phyloP scores from a whole-genome alignment of 2,329 filamentous ascomycete species.

The Aspergillus carbonarius region DNA sequence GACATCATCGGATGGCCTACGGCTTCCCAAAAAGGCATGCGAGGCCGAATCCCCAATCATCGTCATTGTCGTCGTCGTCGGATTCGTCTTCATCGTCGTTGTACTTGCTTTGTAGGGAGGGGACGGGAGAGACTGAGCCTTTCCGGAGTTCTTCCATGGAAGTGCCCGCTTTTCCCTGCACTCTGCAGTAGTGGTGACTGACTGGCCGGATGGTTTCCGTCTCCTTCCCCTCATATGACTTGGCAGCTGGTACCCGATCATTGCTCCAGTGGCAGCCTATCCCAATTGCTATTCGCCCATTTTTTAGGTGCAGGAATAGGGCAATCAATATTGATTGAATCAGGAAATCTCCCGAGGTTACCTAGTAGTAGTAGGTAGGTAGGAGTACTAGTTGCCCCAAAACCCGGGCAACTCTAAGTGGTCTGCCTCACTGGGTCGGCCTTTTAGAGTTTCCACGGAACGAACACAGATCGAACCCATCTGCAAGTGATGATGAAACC shows the following conservation, averaged over 20 bases:
- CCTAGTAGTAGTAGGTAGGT: no score
- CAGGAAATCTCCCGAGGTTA: slow-evolving; percentile 4
- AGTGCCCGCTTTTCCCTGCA: background rate
- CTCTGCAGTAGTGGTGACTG: no score
- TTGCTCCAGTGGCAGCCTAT: background rate
- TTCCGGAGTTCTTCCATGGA: background rate
- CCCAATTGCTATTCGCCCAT: background rate
- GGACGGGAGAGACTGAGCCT: background rate
- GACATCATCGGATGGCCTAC: background rate
- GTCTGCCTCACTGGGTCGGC: background rate
- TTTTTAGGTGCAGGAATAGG: slow-evolving; percentile 4
- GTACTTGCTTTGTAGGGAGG: background rate
- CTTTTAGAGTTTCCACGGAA: slow-evolving; percentile 4
- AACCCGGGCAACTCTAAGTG: slow-evolving; percentile 2
- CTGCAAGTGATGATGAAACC: slow-evolving; percentile 14
- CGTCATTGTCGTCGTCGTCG: background rate
- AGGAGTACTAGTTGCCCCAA: background rate
- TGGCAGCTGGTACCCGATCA: background rate
- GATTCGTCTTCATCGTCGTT: background rate
- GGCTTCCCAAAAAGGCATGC: background rate
- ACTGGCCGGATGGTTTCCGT: background rate
- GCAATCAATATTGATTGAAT: slow-evolving; percentile 4
- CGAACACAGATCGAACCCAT: slow-evolving; percentile 2
- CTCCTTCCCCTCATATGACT: background rate
- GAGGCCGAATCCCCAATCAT: background rate